Base-by-base conservation (phyloP, 176 grass and related monocot genomes). In the Tuctoria greenei region DNA sequence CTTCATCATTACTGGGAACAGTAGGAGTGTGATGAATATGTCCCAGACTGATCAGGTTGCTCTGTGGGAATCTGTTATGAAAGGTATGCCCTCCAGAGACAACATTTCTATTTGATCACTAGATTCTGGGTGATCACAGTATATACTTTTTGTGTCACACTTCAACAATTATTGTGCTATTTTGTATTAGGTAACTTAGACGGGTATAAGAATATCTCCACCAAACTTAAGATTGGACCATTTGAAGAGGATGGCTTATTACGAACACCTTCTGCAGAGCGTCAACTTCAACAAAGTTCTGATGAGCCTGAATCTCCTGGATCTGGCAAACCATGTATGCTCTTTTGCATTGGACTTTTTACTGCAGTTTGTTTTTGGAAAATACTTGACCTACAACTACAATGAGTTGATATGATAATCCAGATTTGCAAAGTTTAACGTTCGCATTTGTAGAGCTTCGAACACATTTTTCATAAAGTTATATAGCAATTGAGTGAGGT, bases 21-120 rank as follows among this genome's bases (percentile, higher is more conserved):
- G 83, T 81, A 95, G 90, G 74, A 92, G 87, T 82, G 79, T 99
- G 69, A 99, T 99, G 96, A 99, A 99, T 82, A 92, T 99, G 92
- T 90, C 96, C 68, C 89, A 99, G 81, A 89, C 92, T 67, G 89
- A 99, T 95, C 96, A 92, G 76, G 73, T 77, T 82, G 85, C 93
- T 82, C 69, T 95, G 2, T 99, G 96, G 96, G 87, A 99, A 69
- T 88, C 87, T 17, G 84, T 99, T 51, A 80, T 84, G 84, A 99
- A 90, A 99, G 96, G 96, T 99, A 66, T 20, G 40, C 23, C 55
- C 14, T 63, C 16, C 44, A 77, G 15, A 78, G 77, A 61, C 20
- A 73, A 60, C 13, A 49, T 16, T 75, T 78, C 1, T 27, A 16
- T 50, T 47, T 38, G 4, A 50, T 8, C 2, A 24, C 17, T 34